A percentile compares a stretch with the other conserved stretches of the same genome.
phyloP scores from a whole-genome alignment of 371 early-diverging fungal genomes.

The Apophysomyces elegans region DNA sequence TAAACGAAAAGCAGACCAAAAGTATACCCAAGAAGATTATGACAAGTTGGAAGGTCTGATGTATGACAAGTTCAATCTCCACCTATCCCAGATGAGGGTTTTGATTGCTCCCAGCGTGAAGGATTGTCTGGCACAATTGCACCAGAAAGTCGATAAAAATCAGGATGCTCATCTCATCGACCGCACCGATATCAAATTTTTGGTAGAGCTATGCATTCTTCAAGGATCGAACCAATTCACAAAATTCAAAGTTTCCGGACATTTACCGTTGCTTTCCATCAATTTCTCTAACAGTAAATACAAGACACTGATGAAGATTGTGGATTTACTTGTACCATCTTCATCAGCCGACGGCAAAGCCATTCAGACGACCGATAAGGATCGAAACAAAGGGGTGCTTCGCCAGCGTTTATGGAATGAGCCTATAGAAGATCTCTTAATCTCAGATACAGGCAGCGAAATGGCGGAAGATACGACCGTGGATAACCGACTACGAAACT shows the following conservation, averaged over 20 bases:
- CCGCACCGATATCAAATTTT: slow-evolving; percentile 71
- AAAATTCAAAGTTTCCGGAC: slow-evolving; percentile 70
- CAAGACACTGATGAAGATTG: slow-evolving; percentile 75
- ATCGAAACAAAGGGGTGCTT: slow-evolving; percentile 23
- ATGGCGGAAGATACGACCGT: slow-evolving; percentile 11
- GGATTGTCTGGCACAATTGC: slow-evolving; percentile 72
- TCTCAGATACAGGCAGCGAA: slow-evolving; percentile 26
- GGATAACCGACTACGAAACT: slow-evolving; percentile 12
- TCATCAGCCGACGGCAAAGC: slow-evolving; percentile 27
- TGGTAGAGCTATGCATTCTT: slow-evolving; percentile 75
- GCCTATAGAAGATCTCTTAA: slow-evolving; percentile 18
- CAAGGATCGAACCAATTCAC: slow-evolving; percentile 71
- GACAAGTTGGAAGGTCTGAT: slow-evolving; percentile 66
- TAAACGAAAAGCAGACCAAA: slow-evolving; percentile 56
- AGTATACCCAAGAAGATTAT: slow-evolving; percentile 57
- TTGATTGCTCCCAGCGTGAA: slow-evolving; percentile 64
- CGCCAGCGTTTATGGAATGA: slow-evolving; percentile 30
- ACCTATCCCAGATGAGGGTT: slow-evolving; percentile 68
- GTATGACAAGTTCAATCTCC: slow-evolving; percentile 82
- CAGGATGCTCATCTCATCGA: slow-evolving; percentile 68
- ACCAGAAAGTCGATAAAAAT: slow-evolving; percentile 17
- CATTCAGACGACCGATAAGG: background rate
- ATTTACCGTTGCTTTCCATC: slow-evolving; percentile 74
- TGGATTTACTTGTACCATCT: slow-evolving; percentile 64
- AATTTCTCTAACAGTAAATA: slow-evolving; percentile 86